A percentile compares a stretch with the other conserved stretches of the same genome.
Evolutionary conservation across 257 asterid genomes (phyloP).

Genomic region (Linderniella brevidens): DNA sequence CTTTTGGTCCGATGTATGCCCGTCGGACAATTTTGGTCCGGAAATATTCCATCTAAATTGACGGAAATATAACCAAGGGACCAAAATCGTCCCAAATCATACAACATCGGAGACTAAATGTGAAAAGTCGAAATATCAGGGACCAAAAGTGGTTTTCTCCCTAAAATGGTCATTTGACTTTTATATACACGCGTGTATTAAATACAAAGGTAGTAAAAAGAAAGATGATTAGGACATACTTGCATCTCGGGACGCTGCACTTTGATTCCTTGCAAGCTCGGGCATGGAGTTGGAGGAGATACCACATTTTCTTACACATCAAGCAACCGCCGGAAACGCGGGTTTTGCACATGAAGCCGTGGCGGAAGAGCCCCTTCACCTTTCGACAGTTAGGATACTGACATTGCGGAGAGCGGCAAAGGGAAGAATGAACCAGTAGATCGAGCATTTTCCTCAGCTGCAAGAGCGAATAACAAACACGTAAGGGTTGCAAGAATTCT

Average conservation of each 20-base stretch:
- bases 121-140: too few species aligned
- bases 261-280: constrained; percentile 89
- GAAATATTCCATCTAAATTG: too few species aligned
- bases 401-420: constrained; percentile 66
- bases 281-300: constrained; percentile 87
- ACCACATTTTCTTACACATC: constrained; percentile 94
- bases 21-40: too few species aligned
- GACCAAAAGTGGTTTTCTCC: too few species aligned
- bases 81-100: too few species aligned
- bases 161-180: too few species aligned
- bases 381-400: constrained; percentile 87
- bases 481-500: constrained; percentile 1
- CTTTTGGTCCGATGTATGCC: too few species aligned
- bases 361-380: constrained; percentile 96
- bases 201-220: neutral
- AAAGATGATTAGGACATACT: constrained; percentile 23
- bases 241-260: constrained; percentile 94
- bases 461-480: constrained; percentile 9
- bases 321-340: constrained; percentile 93
- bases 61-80: too few species aligned
- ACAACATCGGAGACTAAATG: too few species aligned
- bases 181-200: too few species aligned
- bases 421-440: constrained; percentile 90
- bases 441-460: constrained; percentile 97
- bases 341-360: constrained; percentile 66